A percentile compares a stretch with the other conserved stretches of the same genome.
Evolutionary conservation across 2,329 filamentous ascomycete species (phyloP).

Genomic region (Pestalotiopsis fici): DNA sequence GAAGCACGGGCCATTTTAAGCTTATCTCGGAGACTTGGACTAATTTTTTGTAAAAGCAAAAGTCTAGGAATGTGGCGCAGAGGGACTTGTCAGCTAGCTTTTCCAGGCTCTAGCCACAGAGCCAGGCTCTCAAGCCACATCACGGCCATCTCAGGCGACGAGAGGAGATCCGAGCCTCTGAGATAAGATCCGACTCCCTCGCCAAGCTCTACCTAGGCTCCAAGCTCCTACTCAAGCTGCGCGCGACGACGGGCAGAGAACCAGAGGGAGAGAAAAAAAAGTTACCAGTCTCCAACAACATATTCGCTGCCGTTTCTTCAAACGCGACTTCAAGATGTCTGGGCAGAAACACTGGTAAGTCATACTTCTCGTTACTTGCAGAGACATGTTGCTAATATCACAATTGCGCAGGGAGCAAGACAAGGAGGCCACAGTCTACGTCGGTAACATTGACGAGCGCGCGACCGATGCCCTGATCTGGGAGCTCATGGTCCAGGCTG

Average conservation of each 20-base stretch:
- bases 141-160: background rate
- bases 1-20: background rate
- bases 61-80: too few species aligned
- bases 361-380: background rate
- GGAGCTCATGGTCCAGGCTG: constrained; percentile 98
- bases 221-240: background rate
- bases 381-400: background rate
- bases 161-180: background rate
- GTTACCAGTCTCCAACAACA: background rate
- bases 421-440: constrained; percentile 96
- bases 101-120: too few species aligned
- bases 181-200: background rate
- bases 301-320: background rate
- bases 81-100: too few species aligned
- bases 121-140: too few species aligned
- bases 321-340: constrained; percentile 29
- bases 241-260: background rate
- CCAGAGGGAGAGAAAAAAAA: background rate
- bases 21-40: too few species aligned
- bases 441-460: constrained; percentile 97
- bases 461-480: constrained; percentile 88
- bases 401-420: constrained; percentile 78
- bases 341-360: constrained; percentile 38
- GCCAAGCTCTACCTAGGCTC: background rate
- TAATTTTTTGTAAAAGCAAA: too few species aligned